phyloP scores from a whole-genome alignment of 2,329 filamentous ascomycete genomes.

The Aureobasidium sp. region DNA sequence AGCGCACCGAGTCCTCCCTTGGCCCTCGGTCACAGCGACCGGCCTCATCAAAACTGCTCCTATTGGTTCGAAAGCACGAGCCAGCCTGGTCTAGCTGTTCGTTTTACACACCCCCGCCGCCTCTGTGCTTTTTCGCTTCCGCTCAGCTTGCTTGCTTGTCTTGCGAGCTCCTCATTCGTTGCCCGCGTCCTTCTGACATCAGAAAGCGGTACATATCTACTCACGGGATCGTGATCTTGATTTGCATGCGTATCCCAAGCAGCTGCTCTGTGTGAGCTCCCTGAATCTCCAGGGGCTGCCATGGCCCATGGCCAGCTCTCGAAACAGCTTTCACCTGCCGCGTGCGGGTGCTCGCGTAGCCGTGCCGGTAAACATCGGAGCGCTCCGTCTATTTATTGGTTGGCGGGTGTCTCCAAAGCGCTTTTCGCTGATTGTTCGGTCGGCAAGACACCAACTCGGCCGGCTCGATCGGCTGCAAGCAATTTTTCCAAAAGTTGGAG shows the following conservation, averaged over 20 bases:
- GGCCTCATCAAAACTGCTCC: not conserved
- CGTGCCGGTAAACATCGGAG: constrained; percentile 7
- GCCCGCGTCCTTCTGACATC: not conserved
- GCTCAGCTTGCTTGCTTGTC: constrained; percentile 2
- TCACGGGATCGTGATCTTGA: not conserved
- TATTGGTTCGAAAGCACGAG: constrained; percentile 3
- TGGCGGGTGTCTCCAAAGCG: not conserved
- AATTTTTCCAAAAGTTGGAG: constrained; percentile 4
- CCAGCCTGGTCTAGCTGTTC: not conserved
- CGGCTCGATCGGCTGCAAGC: constrained; percentile 1
- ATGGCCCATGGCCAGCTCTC: not conserved
- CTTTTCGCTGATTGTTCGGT: constrained; percentile 5
- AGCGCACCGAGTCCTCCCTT: not conserved
- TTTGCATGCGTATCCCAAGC: not conserved
- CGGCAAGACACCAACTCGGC: constrained; percentile 2
- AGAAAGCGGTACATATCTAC: not conserved
- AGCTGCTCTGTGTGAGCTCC: not conserved
- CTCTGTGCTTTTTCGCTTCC: constrained; percentile 7
- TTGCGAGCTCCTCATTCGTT: not conserved
- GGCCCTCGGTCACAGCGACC: constrained; percentile 10
- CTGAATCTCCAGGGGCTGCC: not conserved
- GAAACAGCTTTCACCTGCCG: not conserved
- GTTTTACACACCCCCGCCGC: constrained; percentile 7
- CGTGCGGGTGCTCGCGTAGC: not conserved
- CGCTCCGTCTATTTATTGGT: not conserved